Conservation (phyloP, 192 early-diverging fungal species). For the Coemansia sp. region DNA sequence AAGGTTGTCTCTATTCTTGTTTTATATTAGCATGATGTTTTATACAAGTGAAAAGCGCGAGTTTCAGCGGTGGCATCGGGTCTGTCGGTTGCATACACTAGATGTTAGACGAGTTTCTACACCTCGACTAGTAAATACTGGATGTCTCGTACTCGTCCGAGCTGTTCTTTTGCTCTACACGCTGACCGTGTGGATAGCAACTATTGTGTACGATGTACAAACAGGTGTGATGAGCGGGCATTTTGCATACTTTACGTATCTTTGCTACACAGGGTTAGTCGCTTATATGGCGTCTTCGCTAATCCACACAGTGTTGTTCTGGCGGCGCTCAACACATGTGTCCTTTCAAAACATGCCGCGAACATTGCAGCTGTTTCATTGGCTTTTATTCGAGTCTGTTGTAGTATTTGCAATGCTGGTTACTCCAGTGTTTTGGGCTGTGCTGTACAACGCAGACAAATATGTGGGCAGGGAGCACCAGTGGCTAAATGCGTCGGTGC, state of each 20-base stretch:
- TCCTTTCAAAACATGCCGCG: constrained; percentile 22
- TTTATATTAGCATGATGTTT: neutral
- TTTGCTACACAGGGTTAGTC: constrained; percentile 41
- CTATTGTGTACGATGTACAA: constrained; percentile 20
- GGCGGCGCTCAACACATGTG: neutral
- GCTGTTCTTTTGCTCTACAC: constrained; percentile 29
- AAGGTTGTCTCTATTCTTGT: neutral
- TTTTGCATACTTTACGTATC: constrained; percentile 49
- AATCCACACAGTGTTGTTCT: constrained; percentile 19
- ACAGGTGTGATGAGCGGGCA: constrained; percentile 15
- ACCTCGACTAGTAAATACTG: constrained; percentile 22
- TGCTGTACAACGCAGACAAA: constrained; percentile 22
- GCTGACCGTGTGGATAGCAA: constrained; percentile 28
- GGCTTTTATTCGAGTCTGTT: constrained; percentile 42
- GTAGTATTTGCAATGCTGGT: constrained; percentile 35
- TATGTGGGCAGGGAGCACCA: constrained; percentile 4
- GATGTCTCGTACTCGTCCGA: constrained; percentile 10
- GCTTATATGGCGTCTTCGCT: constrained; percentile 27
- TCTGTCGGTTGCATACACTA: constrained; percentile 22
- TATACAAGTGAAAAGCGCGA: neutral
- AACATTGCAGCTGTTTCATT: constrained; percentile 41
- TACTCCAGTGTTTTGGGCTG: constrained; percentile 31
- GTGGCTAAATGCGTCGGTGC: constrained; percentile 43
- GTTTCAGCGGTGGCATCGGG: constrained; percentile 17
- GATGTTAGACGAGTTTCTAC: constrained; percentile 24